These are phyloP conservation scores for Plasmodium gaboni DNA, from an alignment of 169 alveolate species.

Conservation along the genomic window DNA sequence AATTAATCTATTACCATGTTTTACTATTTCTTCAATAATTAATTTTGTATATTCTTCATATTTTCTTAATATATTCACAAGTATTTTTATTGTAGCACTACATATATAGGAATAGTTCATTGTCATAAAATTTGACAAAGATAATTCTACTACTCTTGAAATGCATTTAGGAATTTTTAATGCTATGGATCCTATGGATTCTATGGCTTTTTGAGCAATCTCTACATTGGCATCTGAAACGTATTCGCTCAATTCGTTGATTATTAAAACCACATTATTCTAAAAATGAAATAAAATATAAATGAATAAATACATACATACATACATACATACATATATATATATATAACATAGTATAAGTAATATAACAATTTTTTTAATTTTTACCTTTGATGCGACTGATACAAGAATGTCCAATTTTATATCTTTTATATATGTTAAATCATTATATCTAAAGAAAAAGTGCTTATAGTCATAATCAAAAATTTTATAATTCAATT, in stretches of 20 bases:
- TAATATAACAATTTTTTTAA: not conserved
- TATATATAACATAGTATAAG: not conserved
- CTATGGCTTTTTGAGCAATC: conserved; percentile 92
- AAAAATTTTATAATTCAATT: conserved; percentile 66
- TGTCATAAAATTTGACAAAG: conserved; percentile 80
- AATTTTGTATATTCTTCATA: conserved; percentile 88
- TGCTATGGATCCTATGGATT: conserved; percentile 93
- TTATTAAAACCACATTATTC: conserved; percentile 89
- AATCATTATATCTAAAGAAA: conserved; percentile 89
- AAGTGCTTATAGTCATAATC: conserved; percentile 86
- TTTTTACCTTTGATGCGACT: conserved; percentile 85
- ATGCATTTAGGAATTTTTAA: conserved; percentile 89
- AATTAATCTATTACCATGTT: conserved; percentile 75
- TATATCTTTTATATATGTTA: conserved; percentile 86
- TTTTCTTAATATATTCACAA: conserved; percentile 88
- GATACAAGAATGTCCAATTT: conserved; percentile 87
- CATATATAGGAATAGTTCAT: conserved; percentile 84
- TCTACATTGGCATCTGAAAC: conserved; percentile 95
- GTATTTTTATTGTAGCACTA: conserved; percentile 88
- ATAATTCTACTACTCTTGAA: conserved; percentile 86
- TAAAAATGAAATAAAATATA: conserved; percentile 22
- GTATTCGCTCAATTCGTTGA: conserved; percentile 94
- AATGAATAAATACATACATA: too few relatives aligned
- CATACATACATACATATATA: not conserved
- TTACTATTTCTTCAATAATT: conserved; percentile 76